Evolutionary conservation across 192 early-diverging fungal genomes (phyloP), one percentile per base, ranked within the genome.

Genomic region (Coemansia sp.): DNA sequence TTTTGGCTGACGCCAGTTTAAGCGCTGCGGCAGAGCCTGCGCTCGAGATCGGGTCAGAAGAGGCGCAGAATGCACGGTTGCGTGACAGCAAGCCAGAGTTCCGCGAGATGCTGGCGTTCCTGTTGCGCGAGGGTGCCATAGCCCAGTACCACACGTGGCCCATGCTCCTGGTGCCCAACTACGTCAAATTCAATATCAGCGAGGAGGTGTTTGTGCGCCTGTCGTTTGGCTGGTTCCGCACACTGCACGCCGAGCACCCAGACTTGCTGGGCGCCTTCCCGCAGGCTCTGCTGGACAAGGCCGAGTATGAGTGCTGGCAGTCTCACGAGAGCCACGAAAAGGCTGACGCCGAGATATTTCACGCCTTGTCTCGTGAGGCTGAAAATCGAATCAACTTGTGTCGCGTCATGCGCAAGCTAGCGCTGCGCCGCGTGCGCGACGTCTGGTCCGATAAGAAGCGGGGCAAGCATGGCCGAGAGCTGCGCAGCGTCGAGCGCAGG

Each of bases 111-210:
- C 77, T 96, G 29, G 91, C 90, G 1, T 91, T 89, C 66, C 73
- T 98, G 60, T 81, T 98, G 39, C 85, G 93, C 32, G 87, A 93
- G 66, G 86, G 89, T 32, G 61, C 91, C 6, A 85, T 96, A 21
- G 86, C 89, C 8, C 95, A 98, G 70, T 76, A 92, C 32, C 93
- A 97, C 70, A 93, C 91, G 63, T 95, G 91, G 72, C 78, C 91
- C 4, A 61, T 89, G 19, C 64, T 91, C 25, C 72, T 90, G 55
- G 85, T 89, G 19, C 89, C 90, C 0, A 84, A 74, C 69, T 84
- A 89, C 37, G 86, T 90, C 27, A 86, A 86, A 51, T 63, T 65
- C 53, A 58, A 77, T 27, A 62, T 77, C 32, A 68, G 62, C 65
- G 74, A 82, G 63, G 79, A 76, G 72, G 75, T 71, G 68, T 82